Evolutionary conservation across 441 rosid species (phyloP).

Genomic region (Hypseocharis bilobata): DNA sequence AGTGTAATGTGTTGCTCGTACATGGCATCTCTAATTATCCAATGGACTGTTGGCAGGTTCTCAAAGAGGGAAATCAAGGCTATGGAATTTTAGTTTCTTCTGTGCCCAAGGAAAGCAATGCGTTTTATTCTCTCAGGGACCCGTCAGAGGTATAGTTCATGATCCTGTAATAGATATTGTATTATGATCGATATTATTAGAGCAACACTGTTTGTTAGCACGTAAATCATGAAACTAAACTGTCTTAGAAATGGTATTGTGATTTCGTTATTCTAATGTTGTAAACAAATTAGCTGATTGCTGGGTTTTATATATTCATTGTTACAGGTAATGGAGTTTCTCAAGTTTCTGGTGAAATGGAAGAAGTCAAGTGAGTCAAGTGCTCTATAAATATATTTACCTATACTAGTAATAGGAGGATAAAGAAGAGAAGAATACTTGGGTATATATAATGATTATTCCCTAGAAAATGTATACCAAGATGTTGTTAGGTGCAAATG

Average conservation of each 20-base stretch:
- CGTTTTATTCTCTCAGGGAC: constrained; percentile 74
- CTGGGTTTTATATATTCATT: background rate
- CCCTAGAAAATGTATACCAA: background rate
- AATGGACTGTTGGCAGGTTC: constrained; percentile 36
- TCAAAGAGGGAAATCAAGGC: constrained; percentile 64
- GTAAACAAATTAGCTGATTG: background rate
- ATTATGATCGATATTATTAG: background rate
- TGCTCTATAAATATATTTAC: constrained; percentile 36
- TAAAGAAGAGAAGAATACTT: constrained; percentile 27
- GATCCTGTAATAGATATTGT: background rate
- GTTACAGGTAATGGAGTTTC: constrained; percentile 81
- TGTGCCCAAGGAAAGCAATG: constrained; percentile 67
- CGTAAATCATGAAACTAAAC: background rate
- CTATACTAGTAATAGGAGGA: constrained; percentile 20
- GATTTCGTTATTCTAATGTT: no score
- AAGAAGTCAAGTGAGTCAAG: constrained; percentile 51
- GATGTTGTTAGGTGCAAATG: no score
- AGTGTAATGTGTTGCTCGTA: background rate
- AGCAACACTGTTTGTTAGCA: background rate
- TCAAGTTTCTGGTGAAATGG: constrained; percentile 57
- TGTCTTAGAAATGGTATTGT: no score
- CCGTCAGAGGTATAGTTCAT: constrained; percentile 57
- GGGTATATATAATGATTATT: constrained; percentile 27
- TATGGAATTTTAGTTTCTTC: constrained; percentile 78
- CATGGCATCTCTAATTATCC: background rate